A percentile compares a stretch with the other conserved stretches of the same genome.
Conservation (phyloP, 1,284 basidiomycete genomes). For the Rugosomyces carneus region DNA sequence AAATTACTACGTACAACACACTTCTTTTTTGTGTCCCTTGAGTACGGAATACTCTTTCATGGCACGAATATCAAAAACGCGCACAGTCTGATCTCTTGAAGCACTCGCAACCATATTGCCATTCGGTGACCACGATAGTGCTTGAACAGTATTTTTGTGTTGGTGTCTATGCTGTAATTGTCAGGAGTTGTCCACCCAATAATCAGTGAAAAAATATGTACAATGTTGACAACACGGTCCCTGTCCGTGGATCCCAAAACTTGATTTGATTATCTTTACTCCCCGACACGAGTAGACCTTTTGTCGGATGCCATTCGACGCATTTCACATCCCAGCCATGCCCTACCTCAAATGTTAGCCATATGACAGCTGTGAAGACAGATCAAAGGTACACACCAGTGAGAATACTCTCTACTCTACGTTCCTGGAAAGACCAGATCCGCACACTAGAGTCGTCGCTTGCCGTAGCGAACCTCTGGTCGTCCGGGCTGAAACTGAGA, state of each 20-base stretch:
- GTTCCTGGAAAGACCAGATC: slow-evolving; percentile 94
- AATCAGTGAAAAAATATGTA: slow-evolving; percentile 32
- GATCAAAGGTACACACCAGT: slow-evolving; percentile 49
- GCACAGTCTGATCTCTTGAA: slow-evolving; percentile 88
- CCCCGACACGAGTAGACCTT: slow-evolving; percentile 90
- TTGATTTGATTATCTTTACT: slow-evolving; percentile 98
- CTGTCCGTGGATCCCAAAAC: slow-evolving; percentile 96
- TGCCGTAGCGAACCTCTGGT: slow-evolving; percentile 87
- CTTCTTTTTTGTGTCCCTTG: slow-evolving; percentile 95
- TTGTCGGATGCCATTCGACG: slow-evolving; percentile 97
- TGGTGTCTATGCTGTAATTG: slow-evolving; percentile 58
- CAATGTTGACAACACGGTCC: slow-evolving; percentile 83
- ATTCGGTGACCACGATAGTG: slow-evolving; percentile 88
- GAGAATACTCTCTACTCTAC: slow-evolving; percentile 80
- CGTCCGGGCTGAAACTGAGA: slow-evolving; percentile 88
- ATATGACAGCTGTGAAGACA: not conserved
- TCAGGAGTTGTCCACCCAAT: not conserved
- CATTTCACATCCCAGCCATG: slow-evolving; percentile 99
- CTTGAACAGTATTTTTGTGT: slow-evolving; percentile 96
- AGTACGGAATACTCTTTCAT: slow-evolving; percentile 93
- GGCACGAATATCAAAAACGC: slow-evolving; percentile 96
- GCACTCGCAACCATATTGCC: slow-evolving; percentile 93
- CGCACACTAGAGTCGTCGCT: slow-evolving; percentile 93
- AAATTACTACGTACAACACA: slow-evolving; percentile 73
- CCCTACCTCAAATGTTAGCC: slow-evolving; percentile 38